Evolutionary conservation across 495 filamentous ascomycete species (phyloP).

Genomic region (Penicillium steckii): DNA sequence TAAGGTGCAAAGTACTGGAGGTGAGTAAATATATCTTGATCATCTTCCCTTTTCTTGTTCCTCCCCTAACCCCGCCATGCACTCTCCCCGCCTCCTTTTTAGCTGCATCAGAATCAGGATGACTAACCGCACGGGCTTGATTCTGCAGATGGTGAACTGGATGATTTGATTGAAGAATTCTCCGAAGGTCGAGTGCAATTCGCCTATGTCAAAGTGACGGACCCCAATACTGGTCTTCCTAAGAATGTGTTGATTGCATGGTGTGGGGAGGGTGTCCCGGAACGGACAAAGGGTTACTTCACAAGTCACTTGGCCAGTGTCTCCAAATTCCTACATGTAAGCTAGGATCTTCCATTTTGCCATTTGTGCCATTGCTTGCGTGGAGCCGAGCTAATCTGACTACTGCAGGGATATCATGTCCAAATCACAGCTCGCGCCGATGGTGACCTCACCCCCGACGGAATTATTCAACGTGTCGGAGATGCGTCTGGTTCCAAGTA

Average conservation of each 20-base stretch:
- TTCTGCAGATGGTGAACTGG: conserved; percentile 81
- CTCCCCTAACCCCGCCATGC: not conserved
- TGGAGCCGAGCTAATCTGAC: not conserved
- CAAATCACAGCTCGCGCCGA: conserved; percentile 94
- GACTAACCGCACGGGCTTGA: not conserved
- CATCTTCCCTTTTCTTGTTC: too few relatives aligned
- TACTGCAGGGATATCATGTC: conserved; percentile 86
- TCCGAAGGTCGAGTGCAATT: conserved; percentile 96
- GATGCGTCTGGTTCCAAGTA: conserved; percentile 97
- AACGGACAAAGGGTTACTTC: conserved; percentile 96
- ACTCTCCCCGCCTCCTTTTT: not conserved
- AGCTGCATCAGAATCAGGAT: too few relatives aligned
- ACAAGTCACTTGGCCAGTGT: conserved; percentile 89
- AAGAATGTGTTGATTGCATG: conserved; percentile 94
- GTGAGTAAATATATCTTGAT: conserved; percentile 47
- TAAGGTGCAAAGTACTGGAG: conserved; percentile 89
- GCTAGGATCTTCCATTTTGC: conserved; percentile 7
- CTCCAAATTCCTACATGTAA: conserved; percentile 81
- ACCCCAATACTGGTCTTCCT: conserved; percentile 85
- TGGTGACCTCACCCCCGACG: conserved; percentile 78
- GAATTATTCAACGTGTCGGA: conserved; percentile 89
- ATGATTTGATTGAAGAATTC: conserved; percentile 96
- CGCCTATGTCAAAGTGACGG: conserved; percentile 93
- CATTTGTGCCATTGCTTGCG: not conserved
- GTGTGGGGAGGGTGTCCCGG: conserved; percentile 98